Percentiles rank a stretch among this genome's conserved stretches.
Evolutionary conservation across 2,329 filamentous ascomycete genomes (phyloP).

Genomic region (Fusarium sp.): DNA sequence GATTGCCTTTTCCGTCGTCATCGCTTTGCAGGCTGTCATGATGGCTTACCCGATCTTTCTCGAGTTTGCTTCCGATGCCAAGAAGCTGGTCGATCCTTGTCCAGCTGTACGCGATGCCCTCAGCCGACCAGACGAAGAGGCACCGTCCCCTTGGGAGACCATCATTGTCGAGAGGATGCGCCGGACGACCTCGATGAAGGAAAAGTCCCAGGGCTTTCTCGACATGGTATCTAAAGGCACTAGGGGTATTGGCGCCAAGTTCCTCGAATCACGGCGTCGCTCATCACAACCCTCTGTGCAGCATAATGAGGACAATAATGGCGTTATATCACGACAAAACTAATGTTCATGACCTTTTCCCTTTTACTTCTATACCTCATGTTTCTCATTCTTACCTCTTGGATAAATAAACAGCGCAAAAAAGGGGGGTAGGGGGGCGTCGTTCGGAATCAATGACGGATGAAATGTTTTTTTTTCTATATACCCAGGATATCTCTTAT

Average conservation of each 20-base stretch:
- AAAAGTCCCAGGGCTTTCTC: constrained; percentile 39
- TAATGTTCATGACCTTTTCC: constrained; percentile 34
- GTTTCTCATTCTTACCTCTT: constrained; percentile 10
- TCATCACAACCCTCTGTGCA: constrained; percentile 49
- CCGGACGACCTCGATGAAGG: constrained; percentile 23
- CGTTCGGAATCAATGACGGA: constrained; percentile 31
- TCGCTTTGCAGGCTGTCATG: constrained; percentile 62
- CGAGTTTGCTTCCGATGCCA: constrained; percentile 59
- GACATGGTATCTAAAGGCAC: constrained; percentile 42
- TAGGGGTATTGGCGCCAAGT: constrained; percentile 41
- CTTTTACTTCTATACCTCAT: constrained; percentile 23
- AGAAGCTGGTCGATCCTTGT: constrained; percentile 55
- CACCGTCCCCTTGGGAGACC: constrained; percentile 31
- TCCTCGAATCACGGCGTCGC: constrained; percentile 43
- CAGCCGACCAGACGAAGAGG: constrained; percentile 37
- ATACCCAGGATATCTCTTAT: constrained; percentile 38
- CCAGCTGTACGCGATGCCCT: constrained; percentile 36
- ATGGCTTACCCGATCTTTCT: constrained; percentile 64
- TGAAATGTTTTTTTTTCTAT: constrained; percentile 32
- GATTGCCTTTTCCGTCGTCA: constrained; percentile 73
- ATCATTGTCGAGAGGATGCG: constrained; percentile 27
- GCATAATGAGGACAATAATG: constrained; percentile 43
- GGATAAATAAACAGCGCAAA: constrained; percentile 32
- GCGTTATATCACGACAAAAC: constrained; percentile 18
- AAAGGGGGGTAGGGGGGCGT: constrained; percentile 35